Base-by-base conservation (phyloP, 2,329 filamentous ascomycete genomes). In the Ceratocystis colombiana region DNA sequence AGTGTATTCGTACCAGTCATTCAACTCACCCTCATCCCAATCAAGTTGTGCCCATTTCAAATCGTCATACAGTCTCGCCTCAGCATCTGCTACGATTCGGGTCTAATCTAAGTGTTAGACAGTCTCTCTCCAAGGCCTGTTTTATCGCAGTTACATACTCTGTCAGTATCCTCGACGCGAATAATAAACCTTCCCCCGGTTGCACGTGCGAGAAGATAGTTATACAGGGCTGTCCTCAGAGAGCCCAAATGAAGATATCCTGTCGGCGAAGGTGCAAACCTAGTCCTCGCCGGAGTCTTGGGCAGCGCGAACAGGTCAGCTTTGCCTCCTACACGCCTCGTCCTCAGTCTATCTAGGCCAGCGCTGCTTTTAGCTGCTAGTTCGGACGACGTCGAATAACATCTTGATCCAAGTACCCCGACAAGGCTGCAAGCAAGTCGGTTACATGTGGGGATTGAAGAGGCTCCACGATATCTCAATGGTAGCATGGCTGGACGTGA, bases 221-320 rank as follows among this genome's bases (percentile, higher is more conserved):
- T 97, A 78, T 91, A 97, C n/a, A 99, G 77, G 0, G 95, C 95
- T 0, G 94, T 99, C 67, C 94, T 82, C 45, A 99, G 76, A 0
- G 92, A 96, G 3, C 94, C 94, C 12, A 99, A 80, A 76, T 99
- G 94, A 28, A 99, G 81, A 72, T 93, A 92, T 1, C 94, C 94
- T 0, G 94, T 99, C 0, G 94, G 94, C 1, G 94, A 97, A 0
- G 94, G 94, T 0, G 95, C 94, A 75, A 99, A 99, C 61, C 94
- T 87, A 20, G 94, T 72, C 30, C 71, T 69, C 8, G 71, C 70
- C 59, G 88, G 88, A 5, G 73, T 75, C 33, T 78, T 76, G 33
- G 84, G 82, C 17, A 83, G 77, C 74, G 69, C 68, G 45, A 66
- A 69, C 20, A 62, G 48, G 20, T 68, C 61, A n/a, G 53, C 25